phyloP scores from a whole-genome alignment of 75 land plant genomes.

The Selaginella moellendorffii region DNA sequence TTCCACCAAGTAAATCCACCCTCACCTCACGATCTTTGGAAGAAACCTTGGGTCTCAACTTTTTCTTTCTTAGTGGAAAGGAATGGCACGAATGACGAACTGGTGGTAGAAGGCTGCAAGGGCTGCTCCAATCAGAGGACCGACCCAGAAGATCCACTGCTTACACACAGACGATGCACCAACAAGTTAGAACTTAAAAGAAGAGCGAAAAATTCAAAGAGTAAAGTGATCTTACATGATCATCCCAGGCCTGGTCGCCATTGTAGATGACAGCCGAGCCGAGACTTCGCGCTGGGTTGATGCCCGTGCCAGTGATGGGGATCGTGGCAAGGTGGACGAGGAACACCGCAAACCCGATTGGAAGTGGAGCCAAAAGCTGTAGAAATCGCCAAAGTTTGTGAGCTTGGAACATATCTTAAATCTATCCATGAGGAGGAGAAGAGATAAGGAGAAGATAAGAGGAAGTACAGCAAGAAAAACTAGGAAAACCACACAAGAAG shows the following conservation, averaged over 20 bases:
- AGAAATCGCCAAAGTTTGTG: not conserved
- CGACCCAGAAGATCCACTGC: conserved; percentile 80
- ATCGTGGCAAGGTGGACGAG: conserved; percentile 33
- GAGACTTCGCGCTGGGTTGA: conserved; percentile 31
- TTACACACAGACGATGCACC: not conserved
- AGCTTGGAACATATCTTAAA: too few relatives aligned
- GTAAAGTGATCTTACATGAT: conserved; percentile 17
- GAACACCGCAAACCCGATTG: conserved; percentile 33
- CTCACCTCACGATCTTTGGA: too few relatives aligned
- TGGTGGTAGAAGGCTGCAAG: conserved; percentile 55
- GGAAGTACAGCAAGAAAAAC: not conserved
- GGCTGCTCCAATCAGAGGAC: conserved; percentile 59
- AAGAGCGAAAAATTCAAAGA: not conserved
- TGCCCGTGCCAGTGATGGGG: conserved; percentile 36
- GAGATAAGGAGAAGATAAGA: not conserved
- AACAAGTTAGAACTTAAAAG: not conserved
- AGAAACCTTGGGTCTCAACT: too few relatives aligned
- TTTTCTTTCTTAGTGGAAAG: conserved; percentile 30
- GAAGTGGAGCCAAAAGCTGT: conserved; percentile 29
- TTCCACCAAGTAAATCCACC: too few relatives aligned
- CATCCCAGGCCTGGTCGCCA: conserved; percentile 22
- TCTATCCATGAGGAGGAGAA: too few relatives aligned
- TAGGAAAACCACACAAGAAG: too few relatives aligned
- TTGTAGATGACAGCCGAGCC: conserved; percentile 29
- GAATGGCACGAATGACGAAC: conserved; percentile 54